Percentiles rank a stretch among this genome's conserved stretches.
Conservation (phyloP, 306 rosid species). For the Malus sieversii region DNA sequence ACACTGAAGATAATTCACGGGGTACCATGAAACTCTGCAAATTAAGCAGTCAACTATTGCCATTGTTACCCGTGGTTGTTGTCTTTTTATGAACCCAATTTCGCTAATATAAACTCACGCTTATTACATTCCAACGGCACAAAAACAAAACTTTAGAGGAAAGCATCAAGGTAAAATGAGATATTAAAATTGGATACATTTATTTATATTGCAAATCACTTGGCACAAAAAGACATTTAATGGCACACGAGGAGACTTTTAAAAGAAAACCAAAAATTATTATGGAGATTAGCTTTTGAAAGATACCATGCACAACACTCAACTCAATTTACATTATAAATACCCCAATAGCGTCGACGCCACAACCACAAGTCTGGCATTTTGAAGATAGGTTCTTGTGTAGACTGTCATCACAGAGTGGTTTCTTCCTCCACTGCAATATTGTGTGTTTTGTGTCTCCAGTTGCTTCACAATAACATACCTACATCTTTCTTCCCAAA, state of each 20-base stretch:
- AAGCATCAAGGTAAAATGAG: not conserved
- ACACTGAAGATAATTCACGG: not conserved
- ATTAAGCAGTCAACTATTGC: not conserved
- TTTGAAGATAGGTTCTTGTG: not conserved
- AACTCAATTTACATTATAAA: not conserved
- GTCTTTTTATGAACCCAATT: not conserved
- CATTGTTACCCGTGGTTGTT: not conserved
- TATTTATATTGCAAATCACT: not conserved
- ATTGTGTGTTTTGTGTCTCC: not conserved
- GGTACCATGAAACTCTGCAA: not conserved
- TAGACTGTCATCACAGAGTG: not conserved
- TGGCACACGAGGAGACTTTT: too few species aligned
- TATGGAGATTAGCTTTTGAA: not conserved
- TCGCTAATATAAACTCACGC: not conserved
- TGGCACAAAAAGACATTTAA: not conserved
- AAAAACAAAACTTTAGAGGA: not conserved
- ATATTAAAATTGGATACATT: too few species aligned
- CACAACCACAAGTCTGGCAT: not conserved
- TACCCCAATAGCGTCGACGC: not conserved
- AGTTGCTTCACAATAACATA: not conserved
- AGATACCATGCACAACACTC: not conserved
- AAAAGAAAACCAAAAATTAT: not conserved
- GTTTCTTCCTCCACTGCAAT: not conserved
- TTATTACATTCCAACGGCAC: not conserved
- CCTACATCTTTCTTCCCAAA: not conserved